Conservation (phyloP, 495 filamentous ascomycete species). For the Extremus antarcticus region DNA sequence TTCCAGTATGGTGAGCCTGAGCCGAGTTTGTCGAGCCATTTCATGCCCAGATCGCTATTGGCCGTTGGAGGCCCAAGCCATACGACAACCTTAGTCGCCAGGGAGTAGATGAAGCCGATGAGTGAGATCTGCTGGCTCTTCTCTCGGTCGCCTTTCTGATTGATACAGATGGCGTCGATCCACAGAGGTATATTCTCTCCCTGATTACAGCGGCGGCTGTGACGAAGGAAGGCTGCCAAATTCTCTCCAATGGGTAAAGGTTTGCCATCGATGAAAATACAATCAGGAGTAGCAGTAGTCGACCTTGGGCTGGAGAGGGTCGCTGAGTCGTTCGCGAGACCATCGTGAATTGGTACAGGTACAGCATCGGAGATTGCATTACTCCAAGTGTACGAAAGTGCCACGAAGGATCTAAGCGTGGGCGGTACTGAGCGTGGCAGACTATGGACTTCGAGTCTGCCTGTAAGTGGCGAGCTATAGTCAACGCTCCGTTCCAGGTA, state of each 20-base stretch:
- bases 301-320: too few relatives aligned
- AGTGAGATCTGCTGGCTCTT: too few relatives aligned
- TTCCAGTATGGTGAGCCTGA: too few relatives aligned
- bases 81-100: too few relatives aligned
- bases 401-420: neutral
- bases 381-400: neutral
- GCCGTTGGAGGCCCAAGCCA: too few relatives aligned
- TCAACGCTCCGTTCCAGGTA: neutral
- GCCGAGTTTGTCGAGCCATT: too few relatives aligned
- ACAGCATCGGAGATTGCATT: too few relatives aligned
- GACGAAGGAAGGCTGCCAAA: neutral
- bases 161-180: neutral
- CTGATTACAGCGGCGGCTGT: neutral
- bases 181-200: neutral
- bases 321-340: too few relatives aligned
- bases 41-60: too few relatives aligned
- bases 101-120: too few relatives aligned
- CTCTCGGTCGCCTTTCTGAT: neutral
- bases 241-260: neutral
- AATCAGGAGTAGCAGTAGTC: neutral
- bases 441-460: neutral
- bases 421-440: neutral
- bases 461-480: neutral
- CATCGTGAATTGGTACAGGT: too few relatives aligned
- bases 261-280: neutral